Evolutionary conservation across 202 grass and related monocot genomes (phyloP).

Genomic region (Hordeum pubiflorum): DNA sequence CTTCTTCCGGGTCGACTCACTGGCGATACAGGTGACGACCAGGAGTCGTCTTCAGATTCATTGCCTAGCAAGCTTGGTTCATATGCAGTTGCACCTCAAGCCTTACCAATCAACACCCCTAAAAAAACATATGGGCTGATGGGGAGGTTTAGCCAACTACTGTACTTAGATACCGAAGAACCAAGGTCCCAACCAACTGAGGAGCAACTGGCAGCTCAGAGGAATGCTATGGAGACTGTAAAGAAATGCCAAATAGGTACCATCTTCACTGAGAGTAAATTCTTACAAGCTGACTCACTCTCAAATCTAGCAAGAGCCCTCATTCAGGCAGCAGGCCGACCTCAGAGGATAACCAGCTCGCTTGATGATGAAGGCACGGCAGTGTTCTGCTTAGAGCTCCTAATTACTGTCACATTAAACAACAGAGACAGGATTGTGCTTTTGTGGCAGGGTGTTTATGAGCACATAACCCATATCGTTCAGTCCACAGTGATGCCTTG

Average conservation of each 20-base stretch:
- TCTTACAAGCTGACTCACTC: slow-evolving; percentile 84
- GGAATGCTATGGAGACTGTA: slow-evolving; percentile 64
- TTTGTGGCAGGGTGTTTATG: slow-evolving; percentile 91
- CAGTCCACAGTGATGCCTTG: slow-evolving; percentile 96
- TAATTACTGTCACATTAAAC: slow-evolving; percentile 91
- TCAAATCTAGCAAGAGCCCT: slow-evolving; percentile 68
- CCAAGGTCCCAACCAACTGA: slow-evolving; percentile 70
- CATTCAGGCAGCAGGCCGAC: slow-evolving; percentile 67
- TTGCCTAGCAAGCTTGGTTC: slow-evolving; percentile 44
- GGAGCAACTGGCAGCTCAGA: slow-evolving; percentile 79
- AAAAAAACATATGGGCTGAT: slow-evolving; percentile 79
- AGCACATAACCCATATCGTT: slow-evolving; percentile 90
- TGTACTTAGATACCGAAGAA: slow-evolving; percentile 81
- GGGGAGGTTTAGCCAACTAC: slow-evolving; percentile 88
- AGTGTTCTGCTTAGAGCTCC: slow-evolving; percentile 90
- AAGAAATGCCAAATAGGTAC: slow-evolving; percentile 79
- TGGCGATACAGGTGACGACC: slow-evolving; percentile 52
- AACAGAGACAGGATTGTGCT: slow-evolving; percentile 94
- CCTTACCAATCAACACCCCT: slow-evolving; percentile 44
- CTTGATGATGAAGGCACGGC: slow-evolving; percentile 71
- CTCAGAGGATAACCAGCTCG: slow-evolving; percentile 69
- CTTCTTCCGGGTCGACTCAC: slow-evolving; percentile 64
- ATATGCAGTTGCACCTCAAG: slow-evolving; percentile 36
- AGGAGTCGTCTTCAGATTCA: slow-evolving; percentile 56
- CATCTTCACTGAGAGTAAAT: slow-evolving; percentile 95